These are phyloP conservation scores for Lodderomyces jiufengensis DNA, from an alignment of 1,139 yeast genomes.

Conservation along the genomic window DNA sequence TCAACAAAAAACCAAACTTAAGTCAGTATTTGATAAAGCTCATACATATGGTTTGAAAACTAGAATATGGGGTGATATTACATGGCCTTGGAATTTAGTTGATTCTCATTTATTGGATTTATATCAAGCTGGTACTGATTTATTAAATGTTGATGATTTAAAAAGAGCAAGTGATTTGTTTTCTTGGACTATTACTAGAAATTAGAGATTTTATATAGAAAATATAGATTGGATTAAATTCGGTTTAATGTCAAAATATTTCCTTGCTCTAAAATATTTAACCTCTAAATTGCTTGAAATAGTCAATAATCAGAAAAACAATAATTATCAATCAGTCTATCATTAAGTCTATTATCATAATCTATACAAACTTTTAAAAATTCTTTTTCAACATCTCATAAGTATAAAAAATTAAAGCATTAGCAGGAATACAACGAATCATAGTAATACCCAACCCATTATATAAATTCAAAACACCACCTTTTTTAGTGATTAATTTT, in stretches of 20 bases:
- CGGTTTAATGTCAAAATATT: too few relatives aligned
- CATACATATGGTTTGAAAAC: conserved; percentile 37
- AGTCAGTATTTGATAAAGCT: conserved; percentile 25
- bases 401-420: conserved; percentile 78
- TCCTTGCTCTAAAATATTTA: too few relatives aligned
- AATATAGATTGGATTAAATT: too few relatives aligned
- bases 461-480: conserved; percentile 67
- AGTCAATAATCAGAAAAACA: too few relatives aligned
- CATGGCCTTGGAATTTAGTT: conserved; percentile 35
- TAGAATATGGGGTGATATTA: conserved; percentile 43
- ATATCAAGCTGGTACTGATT: conserved; percentile 31
- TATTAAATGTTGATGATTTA: conserved; percentile 40
- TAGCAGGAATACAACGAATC: conserved; percentile 81
- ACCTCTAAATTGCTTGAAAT: too few relatives aligned
- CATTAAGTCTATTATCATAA: background rate
- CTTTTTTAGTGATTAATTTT: conserved; percentile 38
- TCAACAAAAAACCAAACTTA: conserved; percentile 19
- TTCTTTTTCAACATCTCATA: conserved; percentile 63
- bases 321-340: background rate
- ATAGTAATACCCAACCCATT: conserved; percentile 84
- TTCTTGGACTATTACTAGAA: conserved; percentile 6
- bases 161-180: conserved; percentile 22
- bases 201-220: background rate
- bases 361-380: conserved; percentile 16
- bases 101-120: conserved; percentile 28